Percentiles rank a stretch among this genome's conserved stretches.
Evolutionary conservation across 768 basidiomycete species (phyloP).

Genomic region (Collybiopsis luxurians): DNA sequence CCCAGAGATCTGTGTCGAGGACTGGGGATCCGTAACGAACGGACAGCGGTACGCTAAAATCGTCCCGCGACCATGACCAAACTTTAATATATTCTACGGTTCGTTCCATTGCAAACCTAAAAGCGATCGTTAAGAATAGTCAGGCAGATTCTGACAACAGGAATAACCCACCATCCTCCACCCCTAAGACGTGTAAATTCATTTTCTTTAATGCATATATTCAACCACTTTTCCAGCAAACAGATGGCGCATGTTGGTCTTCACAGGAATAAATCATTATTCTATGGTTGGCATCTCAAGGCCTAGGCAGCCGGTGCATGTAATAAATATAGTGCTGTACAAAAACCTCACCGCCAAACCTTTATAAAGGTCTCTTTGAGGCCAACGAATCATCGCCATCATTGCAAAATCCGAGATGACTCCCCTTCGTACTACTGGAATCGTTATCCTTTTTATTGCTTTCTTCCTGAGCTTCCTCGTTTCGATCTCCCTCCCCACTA

Average conservation of each 20-base stretch:
- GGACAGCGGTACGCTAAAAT: constrained; percentile 39
- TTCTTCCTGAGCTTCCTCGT: constrained; percentile 15
- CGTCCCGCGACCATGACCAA: constrained; percentile 67
- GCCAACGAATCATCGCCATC: no score
- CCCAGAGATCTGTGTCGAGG: constrained; percentile 55
- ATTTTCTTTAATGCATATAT: no score
- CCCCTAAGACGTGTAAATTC: no score
- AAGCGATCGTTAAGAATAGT: no score
- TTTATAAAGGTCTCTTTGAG: no score
- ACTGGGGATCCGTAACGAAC: constrained; percentile 36
- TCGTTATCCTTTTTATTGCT: constrained; percentile 13
- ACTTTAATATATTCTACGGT: constrained; percentile 56
- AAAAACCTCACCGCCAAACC: no score
- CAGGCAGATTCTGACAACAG: no score
- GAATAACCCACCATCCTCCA: no score
- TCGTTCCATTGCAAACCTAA: constrained; percentile 63
- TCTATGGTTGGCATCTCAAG: no score
- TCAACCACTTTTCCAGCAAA: not conserved
- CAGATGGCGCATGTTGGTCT: not conserved
- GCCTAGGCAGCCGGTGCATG: no score
- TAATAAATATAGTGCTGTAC: no score
- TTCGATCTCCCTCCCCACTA: constrained; percentile 17
- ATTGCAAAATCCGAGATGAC: no score
- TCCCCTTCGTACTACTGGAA: constrained; percentile 11
- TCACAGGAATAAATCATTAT: not conserved